These are phyloP conservation scores for Myotisia sp. DNA, from an alignment of 2,329 filamentous ascomycete genomes.

Conservation along the genomic window DNA sequence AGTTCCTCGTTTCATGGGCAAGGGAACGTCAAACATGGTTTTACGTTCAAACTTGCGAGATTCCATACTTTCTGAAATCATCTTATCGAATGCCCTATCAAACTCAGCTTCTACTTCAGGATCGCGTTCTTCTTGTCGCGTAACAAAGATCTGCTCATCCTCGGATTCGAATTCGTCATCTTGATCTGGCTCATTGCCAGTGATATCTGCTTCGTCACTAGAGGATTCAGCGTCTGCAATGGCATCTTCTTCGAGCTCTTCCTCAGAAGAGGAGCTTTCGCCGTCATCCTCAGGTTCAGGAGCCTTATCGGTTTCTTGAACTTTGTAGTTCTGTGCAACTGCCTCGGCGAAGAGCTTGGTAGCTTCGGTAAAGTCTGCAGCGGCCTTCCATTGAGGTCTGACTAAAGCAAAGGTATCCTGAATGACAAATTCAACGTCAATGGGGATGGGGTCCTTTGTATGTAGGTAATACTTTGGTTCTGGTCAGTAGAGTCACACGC, in stretches of 20 bases:
- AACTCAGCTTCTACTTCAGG: slow-evolving; percentile 94
- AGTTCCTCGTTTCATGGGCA: slow-evolving; percentile 64
- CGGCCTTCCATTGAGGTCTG: slow-evolving; percentile 84
- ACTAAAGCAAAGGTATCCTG: slow-evolving; percentile 79
- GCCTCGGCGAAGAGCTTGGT: slow-evolving; percentile 70
- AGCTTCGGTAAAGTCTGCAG: slow-evolving; percentile 68
- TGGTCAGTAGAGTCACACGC: slow-evolving; percentile 5
- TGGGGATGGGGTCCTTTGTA: slow-evolving; percentile 75
- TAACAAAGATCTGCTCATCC: slow-evolving; percentile 84
- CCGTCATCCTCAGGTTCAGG: slow-evolving; percentile 58
- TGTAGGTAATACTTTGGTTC: slow-evolving; percentile 68
- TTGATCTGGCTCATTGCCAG: slow-evolving; percentile 19
- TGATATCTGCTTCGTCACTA: slow-evolving; percentile 33
- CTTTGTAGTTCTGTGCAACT: slow-evolving; percentile 80
- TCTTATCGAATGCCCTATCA: slow-evolving; percentile 91
- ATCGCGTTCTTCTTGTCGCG: slow-evolving; percentile 77
- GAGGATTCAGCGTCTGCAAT: slow-evolving; percentile 43
- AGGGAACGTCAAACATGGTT: slow-evolving; percentile 83
- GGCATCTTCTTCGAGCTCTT: slow-evolving; percentile 52
- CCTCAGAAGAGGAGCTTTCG: slow-evolving; percentile 59
- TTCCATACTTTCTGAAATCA: slow-evolving; percentile 95
- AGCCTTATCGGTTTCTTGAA: slow-evolving; percentile 53
- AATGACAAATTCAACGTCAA: slow-evolving; percentile 95
- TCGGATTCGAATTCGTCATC: slow-evolving; percentile 47
- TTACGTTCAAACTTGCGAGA: slow-evolving; percentile 94